A percentile compares a stretch with the other conserved stretches of the same genome.
Evolutionary conservation across 2,329 filamentous ascomycete genomes (phyloP).

Genomic region (Cercospora citrullina): DNA sequence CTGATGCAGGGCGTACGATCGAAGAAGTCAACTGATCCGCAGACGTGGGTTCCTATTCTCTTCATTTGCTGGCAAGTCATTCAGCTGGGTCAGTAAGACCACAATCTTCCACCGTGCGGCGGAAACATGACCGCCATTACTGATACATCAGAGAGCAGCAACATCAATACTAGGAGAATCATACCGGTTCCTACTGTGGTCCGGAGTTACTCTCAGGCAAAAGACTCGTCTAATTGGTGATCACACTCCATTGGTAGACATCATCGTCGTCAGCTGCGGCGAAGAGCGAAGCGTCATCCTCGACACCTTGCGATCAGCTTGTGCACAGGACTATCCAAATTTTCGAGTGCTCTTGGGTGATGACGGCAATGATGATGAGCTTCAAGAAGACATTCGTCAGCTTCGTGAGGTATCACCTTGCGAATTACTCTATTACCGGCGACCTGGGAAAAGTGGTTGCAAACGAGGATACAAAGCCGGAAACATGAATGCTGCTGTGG

Average conservation of each 20-base stretch:
- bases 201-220: neutral
- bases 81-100: neutral
- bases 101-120: neutral
- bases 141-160: neutral
- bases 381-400: constrained; percentile 41
- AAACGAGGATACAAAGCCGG: constrained; percentile 61
- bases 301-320: constrained; percentile 43
- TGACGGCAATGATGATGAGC: constrained; percentile 40
- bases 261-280: constrained; percentile 48
- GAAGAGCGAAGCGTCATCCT: constrained; percentile 47
- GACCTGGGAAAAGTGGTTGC: constrained; percentile 42
- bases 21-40: neutral
- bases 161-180: neutral
- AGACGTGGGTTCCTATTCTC: neutral
- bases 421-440: constrained; percentile 42
- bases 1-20: neutral
- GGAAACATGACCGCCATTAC: neutral
- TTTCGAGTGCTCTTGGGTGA: constrained; percentile 45
- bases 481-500: constrained; percentile 61
- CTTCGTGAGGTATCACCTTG: constrained; percentile 42
- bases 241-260: constrained; percentile 45
- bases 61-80: neutral
- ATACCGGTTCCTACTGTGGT: neutral
- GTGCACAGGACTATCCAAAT: constrained; percentile 45
- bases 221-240: constrained; percentile 16